Evolutionary conservation across 306 rosid genomes (phyloP).

Genomic region (Begonia masoniana): DNA sequence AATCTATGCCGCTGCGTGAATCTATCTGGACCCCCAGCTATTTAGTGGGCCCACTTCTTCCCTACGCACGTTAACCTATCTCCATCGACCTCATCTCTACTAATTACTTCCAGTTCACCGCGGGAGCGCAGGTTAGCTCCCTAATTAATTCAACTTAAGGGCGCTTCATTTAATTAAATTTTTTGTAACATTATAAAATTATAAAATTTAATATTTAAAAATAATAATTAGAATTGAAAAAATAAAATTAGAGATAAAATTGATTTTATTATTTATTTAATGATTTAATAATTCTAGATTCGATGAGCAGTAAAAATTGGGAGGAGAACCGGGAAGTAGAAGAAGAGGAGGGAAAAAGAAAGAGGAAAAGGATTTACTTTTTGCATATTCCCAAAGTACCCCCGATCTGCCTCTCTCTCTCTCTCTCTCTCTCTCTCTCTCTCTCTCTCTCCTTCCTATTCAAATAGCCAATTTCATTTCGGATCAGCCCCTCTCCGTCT

Average conservation of each 20-base stretch:
- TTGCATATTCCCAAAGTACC: too few species aligned
- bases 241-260: too few species aligned
- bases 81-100: too few species aligned
- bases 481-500: slow-evolving; percentile 9
- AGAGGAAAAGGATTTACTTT: not conserved
- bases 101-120: not conserved
- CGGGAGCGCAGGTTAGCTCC: slow-evolving; percentile 20
- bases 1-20: slow-evolving; percentile 1
- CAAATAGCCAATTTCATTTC: slow-evolving; percentile 8
- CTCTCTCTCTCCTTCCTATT: not conserved
- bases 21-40: slow-evolving; percentile 10
- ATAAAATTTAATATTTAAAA: too few species aligned
- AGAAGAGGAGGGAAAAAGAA: not conserved
- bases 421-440: not conserved
- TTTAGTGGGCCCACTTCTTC: slow-evolving; percentile 12
- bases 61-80: slow-evolving; percentile 12
- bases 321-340: slow-evolving; percentile 7
- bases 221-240: too few species aligned
- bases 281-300: too few species aligned
- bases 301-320: slow-evolving; percentile 5
- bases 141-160: not conserved
- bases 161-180: too few species aligned
- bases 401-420: not conserved
- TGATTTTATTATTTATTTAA: too few species aligned
- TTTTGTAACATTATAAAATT: too few species aligned